These are phyloP conservation scores for Poa annua DNA, from an alignment of 176 grass and related monocot genomes.

Conservation along the genomic window DNA sequence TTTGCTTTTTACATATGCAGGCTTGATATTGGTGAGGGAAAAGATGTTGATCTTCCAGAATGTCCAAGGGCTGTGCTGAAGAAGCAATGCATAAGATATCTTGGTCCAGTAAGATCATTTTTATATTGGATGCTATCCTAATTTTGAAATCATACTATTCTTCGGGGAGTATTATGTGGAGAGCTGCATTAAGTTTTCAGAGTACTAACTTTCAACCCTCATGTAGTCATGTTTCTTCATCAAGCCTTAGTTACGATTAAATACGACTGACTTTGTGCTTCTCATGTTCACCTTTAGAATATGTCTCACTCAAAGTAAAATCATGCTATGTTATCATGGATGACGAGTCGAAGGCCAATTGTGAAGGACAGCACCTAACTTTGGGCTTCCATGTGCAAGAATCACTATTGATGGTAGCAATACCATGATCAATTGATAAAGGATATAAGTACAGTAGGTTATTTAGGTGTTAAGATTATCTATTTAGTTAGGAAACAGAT, in stretches of 20 bases:
- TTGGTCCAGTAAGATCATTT: slow-evolving; percentile 77
- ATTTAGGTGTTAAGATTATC: slow-evolving; percentile 4
- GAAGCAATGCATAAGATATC: slow-evolving; percentile 91
- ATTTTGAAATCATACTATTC: background rate
- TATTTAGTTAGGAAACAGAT: slow-evolving; percentile 18
- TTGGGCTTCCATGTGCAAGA: background rate
- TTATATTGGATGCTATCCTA: background rate
- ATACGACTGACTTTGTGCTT: background rate
- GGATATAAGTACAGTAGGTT: background rate
- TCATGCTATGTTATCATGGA: background rate
- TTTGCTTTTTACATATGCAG: slow-evolving; percentile 37
- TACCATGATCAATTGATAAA: slow-evolving; percentile 8
- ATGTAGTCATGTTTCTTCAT: background rate
- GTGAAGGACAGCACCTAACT: background rate
- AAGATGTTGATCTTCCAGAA: slow-evolving; percentile 68
- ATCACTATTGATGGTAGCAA: background rate
- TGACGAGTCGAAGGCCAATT: background rate
- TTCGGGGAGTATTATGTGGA: background rate
- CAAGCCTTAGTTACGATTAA: background rate
- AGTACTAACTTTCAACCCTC: background rate
- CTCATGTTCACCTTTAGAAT: background rate
- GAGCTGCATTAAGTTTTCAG: background rate
- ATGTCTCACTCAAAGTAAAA: background rate
- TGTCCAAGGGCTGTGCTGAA: slow-evolving; percentile 68
- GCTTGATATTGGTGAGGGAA: slow-evolving; percentile 91